Conservation (phyloP, 78 protist species). For the Salpingoeca rosetta region DNA sequence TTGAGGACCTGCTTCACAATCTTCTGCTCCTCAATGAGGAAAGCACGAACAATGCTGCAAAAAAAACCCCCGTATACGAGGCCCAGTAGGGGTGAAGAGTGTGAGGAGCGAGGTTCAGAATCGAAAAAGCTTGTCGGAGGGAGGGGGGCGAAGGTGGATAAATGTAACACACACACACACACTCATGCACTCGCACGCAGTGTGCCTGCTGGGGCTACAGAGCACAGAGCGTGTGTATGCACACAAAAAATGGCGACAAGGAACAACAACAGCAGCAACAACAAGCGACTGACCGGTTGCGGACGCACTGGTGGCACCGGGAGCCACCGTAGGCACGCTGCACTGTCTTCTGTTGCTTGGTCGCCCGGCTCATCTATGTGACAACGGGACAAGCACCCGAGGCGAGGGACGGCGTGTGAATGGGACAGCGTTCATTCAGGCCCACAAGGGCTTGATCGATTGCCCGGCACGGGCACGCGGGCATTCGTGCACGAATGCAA, state of each 20-base stretch:
- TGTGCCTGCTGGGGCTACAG: neutral
- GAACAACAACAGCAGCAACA: neutral
- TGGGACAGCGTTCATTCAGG: too few species aligned
- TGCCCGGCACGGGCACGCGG: too few species aligned
- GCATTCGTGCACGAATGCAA: too few species aligned
- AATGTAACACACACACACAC: conserved; percentile 2
- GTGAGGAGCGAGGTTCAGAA: neutral
- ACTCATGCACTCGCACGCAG: neutral
- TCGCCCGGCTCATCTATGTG: neutral
- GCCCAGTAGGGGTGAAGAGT: too few species aligned
- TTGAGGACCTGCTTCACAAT: conserved; percentile 88
- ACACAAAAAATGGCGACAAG: neutral
- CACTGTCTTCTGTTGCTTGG: conserved; percentile 70
- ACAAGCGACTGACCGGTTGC: conserved; percentile 51
- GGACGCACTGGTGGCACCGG: conserved; percentile 72
- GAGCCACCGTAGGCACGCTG: conserved; percentile 90
- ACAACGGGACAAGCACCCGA: too few species aligned
- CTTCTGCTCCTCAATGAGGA: conserved; percentile 94
- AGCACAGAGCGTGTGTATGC: neutral
- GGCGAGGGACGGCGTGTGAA: too few species aligned
- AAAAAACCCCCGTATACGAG: neutral
- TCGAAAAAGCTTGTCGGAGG: neutral
- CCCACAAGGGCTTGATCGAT: too few species aligned
- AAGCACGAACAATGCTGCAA: conserved; percentile 82
- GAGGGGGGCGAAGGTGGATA: too few species aligned